Base-by-base conservation (phyloP, 495 filamentous ascomycete genomes). In the Penicillium riverlandense region DNA sequence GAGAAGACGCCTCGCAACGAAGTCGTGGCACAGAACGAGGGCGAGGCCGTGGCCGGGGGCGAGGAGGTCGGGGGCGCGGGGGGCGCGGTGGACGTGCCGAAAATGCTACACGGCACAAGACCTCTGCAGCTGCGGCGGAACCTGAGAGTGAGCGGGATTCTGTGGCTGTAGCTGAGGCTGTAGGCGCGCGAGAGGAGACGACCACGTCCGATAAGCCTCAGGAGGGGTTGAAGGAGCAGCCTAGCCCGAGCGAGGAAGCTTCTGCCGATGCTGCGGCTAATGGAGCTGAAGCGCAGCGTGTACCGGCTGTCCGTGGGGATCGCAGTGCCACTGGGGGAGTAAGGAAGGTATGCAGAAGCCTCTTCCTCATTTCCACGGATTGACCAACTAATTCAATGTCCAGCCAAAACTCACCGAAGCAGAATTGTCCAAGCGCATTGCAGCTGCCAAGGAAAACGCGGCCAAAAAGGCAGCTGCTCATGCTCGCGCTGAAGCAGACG, bases 321-420 rank as follows among this genome's bases (percentile, higher is more conserved):
- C 70, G 84, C 15, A 80, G 72, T 49, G 75, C 72, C n/a, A 87
- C 84, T 7, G 84, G 84, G 13, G 83, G 83, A 2, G 50, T 78
- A 11, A 67, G 70, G 37, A 78, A 77, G 63, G 69, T 71, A 53
- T 47, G 52, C 11, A 30, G 6, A 31, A 32, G 16, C 27, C 39
- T 16, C 7, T 37, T 30, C 41, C 49, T n/a, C 29, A 1, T 6
- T 36, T 29, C 31, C 5, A 22, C 38, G 6, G 7, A 11, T 14
- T 36, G 32, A 28, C 47, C 63, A 37, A 63, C 50, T 27, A 29
- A 34, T 34, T 34, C 22, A 8, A 7, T 29, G 35, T 38, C 14
- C 55, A 80, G 65, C 75, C 79, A 0, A 84, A 84, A 62, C 76
- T 86, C 34, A 86, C 81, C 29, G 83, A 86, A 61, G 79, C 74